Evolutionary conservation across 805 yeast species (phyloP).

Genomic region (Cyberlindnera petersonii): DNA sequence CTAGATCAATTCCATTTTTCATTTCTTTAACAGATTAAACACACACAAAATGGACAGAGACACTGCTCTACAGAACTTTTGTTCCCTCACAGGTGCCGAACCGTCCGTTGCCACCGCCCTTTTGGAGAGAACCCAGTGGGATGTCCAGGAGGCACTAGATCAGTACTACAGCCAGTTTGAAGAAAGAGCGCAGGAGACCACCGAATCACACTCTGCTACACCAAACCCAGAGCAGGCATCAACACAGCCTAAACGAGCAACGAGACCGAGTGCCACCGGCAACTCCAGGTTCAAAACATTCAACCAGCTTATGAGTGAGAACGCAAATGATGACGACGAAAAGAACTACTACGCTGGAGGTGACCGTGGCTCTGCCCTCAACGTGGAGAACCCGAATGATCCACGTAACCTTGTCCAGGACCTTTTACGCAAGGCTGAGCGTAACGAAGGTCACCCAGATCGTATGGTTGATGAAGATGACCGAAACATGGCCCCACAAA

Average conservation of each 20-base stretch:
- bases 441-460: conserved; percentile 45
- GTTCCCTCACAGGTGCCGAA: conserved; percentile 22
- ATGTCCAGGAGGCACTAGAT: conserved; percentile 30
- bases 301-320: conserved; percentile 35
- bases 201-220: conserved; percentile 3
- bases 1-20: too few species aligned
- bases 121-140: conserved; percentile 29
- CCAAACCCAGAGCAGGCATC: conserved; percentile 10
- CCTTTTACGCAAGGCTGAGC: conserved; percentile 63
- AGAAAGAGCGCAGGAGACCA: conserved; percentile 6
- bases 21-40: background rate
- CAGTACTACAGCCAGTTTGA: conserved; percentile 29
- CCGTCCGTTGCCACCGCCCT: conserved; percentile 20
- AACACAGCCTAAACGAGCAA: conserved; percentile 1
- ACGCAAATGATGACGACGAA: conserved; percentile 46
- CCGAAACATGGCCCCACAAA: conserved; percentile 30
- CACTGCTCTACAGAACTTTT: conserved; percentile 14
- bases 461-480: conserved; percentile 19
- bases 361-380: conserved; percentile 71
- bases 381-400: conserved; percentile 65
- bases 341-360: conserved; percentile 64
- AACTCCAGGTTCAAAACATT: conserved; percentile 37
- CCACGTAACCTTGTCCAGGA: conserved; percentile 46
- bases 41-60: conserved; percentile 9
- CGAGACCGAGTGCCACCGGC: background rate